Base-by-base conservation (phyloP, 768 basidiomycete genomes). In the Kwoniella botswanensis region DNA sequence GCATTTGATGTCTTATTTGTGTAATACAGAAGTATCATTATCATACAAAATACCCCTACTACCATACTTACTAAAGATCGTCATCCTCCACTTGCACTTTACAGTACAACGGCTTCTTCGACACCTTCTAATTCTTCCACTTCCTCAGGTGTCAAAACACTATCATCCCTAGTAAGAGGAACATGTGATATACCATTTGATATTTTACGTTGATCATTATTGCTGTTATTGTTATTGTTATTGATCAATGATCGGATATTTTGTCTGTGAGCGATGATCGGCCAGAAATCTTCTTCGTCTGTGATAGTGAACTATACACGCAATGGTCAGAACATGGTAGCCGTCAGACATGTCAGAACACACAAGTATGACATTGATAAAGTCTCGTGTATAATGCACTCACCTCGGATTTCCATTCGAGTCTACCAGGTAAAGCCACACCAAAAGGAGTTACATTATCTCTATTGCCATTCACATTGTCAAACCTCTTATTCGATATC, bases 71-170 rank as follows among this genome's bases (percentile, higher is more conserved):
- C 35, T 35, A 7, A 35, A 35, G 35, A 35, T 6, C 5, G 35
- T 6, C 35, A 35, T 35, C 7, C 35, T 35, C 35, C 35, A 6
- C 7, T 35, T 35, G 13, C 24, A 12, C 58, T 9, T 62, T 58
- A 78, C 17, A 79, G 22, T 15, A 79, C 77, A 12, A 76, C 77
- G 2, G 74, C 71, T 15, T 68, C 74, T 59, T 79, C 78, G 5
- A 79, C 78, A 26, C 75, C 78, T 42, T 67, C 63, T 57, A 79
- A 65, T 56, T 79, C 78, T 46, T 56, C 69, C 2, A 71, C 70
- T 24, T 79, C 78, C 24, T 79, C 75, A 17, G 68, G 35, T 17
- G 50, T 70, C 55, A 67, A 60, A 44, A 61, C 22, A 58, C 26
- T 24, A 29, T 46, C 21, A 22, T 42, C 12, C 22, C 15, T n/a